Evolutionary conservation across 768 basidiomycete species (phyloP).

Genomic region (Gymnopilus junonius): DNA sequence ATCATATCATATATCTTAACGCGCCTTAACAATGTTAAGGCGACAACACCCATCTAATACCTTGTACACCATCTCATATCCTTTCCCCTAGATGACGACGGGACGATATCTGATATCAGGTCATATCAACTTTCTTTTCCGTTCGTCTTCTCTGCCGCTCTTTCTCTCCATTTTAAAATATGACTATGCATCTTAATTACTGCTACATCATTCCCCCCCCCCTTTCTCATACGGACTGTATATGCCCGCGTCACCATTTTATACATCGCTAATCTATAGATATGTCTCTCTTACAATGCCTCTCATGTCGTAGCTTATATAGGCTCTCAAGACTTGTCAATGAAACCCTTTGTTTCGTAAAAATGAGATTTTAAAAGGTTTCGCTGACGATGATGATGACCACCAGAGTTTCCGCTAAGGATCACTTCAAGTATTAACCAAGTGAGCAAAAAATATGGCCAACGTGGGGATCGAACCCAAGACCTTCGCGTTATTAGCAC

Average conservation of each 20-base stretch:
- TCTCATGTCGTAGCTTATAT: neutral
- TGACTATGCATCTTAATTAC: neutral
- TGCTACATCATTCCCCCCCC: neutral
- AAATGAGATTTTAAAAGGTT: no score
- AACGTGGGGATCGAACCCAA: constrained; percentile 83
- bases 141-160: neutral
- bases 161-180: neutral
- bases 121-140: neutral
- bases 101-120: neutral
- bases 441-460: no score
- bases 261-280: neutral
- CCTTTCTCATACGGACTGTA: neutral
- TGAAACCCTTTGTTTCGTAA: no score
- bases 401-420: no score
- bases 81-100: neutral
- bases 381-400: neutral
- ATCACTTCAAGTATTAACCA: no score
- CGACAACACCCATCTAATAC: neutral
- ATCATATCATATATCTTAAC: neutral
- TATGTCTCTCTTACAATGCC: neutral
- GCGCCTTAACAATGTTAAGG: neutral
- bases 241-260: neutral
- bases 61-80: neutral
- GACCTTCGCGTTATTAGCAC: constrained; percentile 87
- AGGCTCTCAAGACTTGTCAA: neutral